Evolutionary conservation across 139 green algal genomes (phyloP), one percentile per base, ranked within the genome.

Genomic region (Chlorella sp.): DNA sequence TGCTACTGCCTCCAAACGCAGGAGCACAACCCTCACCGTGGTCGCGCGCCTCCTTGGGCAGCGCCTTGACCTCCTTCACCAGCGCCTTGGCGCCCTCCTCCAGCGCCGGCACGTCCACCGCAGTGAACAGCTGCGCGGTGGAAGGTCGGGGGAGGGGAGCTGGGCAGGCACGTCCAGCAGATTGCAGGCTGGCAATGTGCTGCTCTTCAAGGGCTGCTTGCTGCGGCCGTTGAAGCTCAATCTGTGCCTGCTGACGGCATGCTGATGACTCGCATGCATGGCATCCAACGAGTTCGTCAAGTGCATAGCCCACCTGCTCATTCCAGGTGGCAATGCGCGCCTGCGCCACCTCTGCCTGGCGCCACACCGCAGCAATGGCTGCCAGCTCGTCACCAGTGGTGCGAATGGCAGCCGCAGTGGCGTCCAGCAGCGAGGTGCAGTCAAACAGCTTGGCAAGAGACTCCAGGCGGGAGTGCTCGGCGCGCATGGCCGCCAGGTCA

Each of bases 71-170:
- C 84, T 98, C 94, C 88, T 98, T 98, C 41, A 96, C 90, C 78
- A 97, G 96, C 3, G 76, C 72, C 92, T 97, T 98, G 75, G 94
- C 92, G 30, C 93, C 94, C 20, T 97, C 94, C 86, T 97, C 95
- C 92, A 98, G 96, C 60, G 57, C 60, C 4, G 76, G 15, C 57
- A 82, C 76, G 30, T 71, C 65, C 25, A 82, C 76, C 0, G 25
- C 76, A 9, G 57, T 56, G 60, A 82, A 82, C 25, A 73, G 76
- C 76, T 82, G 76, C 38, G 21, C 2, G 9, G 20, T 30, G 11
- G 0, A 1, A 79, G 32, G n/a, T 26, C 0, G 44, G 44, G 4
- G 25, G 16, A 18, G 47, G n/a, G 51, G 21, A 60, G 51, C 21
- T 60, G 12, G 18, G 13, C 12, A 21, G 51, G 51, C 51, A 60